Base-by-base conservation (phyloP, 2,329 filamentous ascomycete species). In the Ophiostoma sp. region DNA sequence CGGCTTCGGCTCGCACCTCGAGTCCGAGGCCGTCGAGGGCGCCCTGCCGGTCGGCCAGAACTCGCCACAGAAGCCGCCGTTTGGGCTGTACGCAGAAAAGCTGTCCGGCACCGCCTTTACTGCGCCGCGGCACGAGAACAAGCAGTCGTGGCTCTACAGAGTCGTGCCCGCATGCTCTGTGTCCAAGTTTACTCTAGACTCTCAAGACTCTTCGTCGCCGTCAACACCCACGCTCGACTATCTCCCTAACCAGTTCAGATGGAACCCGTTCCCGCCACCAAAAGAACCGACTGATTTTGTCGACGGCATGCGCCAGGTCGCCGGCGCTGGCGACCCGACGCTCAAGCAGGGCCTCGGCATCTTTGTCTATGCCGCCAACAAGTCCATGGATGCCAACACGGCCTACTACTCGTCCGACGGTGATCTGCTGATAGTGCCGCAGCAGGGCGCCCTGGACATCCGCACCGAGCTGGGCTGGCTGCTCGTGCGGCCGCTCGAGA, bases 351-450 rank as follows among this genome's bases (percentile, higher is more conserved):
- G 93, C 0, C 75, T 96, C 60, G 93, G 91, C 31, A 93, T 95
- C 72, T 89, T 91, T 78, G 87, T 95, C 70, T 96, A 92, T 76
- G 89, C 90, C 0, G 91, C 90, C 0, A 91, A 91, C 27, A 89
- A 86, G 77, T 88, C 89, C 76, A 96, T 97, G 93, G 83, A 83
- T 67, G 80, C 83, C n/a, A 85, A 86, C 54, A 83, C 89, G 67
- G 92, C 92, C 0, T 96, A 94, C 78, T 96, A 94, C 83, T 94
- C 90, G 3, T 90, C 92, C 0, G 91, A 94, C 76, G 91, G 91
- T 15, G 91, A 94, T 77, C 86, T 92, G 75, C 79, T 94, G 70
- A 88, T 94, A 72, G 90, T 94, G 17, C 84, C 90, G 1, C 91
- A 94, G 77, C 86, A 91, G 73, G 91, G 91, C 2, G 83, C 84